phyloP scores from a whole-genome alignment of 1,284 basidiomycete species.

The Mycosarcoma maydis region DNA sequence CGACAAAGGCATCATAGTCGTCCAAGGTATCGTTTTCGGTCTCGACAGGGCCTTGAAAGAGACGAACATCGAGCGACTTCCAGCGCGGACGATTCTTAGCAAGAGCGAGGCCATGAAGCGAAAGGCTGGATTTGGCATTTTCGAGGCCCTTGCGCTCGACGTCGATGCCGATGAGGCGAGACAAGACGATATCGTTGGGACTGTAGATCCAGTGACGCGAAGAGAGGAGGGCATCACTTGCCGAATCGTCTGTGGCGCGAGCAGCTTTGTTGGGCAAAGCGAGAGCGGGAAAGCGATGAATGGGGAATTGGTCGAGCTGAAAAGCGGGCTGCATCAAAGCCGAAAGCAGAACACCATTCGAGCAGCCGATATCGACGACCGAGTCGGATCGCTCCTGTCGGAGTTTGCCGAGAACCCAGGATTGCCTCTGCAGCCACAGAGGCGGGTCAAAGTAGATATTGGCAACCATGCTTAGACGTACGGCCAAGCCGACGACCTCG shows the following conservation, averaged over 20 bases:
- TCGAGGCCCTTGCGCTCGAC: slow-evolving; percentile 50
- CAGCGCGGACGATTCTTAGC: slow-evolving; percentile 42
- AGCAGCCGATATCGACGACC: slow-evolving; percentile 51
- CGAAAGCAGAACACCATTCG: slow-evolving; percentile 46
- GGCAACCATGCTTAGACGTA: slow-evolving; percentile 25
- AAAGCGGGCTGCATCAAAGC: slow-evolving; percentile 49
- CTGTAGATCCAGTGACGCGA: slow-evolving; percentile 46
- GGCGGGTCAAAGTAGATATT: slow-evolving; percentile 51
- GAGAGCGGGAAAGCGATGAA: slow-evolving; percentile 46
- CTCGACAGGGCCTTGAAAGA: slow-evolving; percentile 77
- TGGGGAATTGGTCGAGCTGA: slow-evolving; percentile 48
- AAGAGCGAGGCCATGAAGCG: slow-evolving; percentile 42
- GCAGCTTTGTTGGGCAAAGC: slow-evolving; percentile 7
- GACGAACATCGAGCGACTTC: slow-evolving; percentile 48
- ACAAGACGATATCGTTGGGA: slow-evolving; percentile 42
- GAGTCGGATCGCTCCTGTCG: slow-evolving; percentile 41
- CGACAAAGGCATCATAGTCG: slow-evolving; percentile 82
- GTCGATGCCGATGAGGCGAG: slow-evolving; percentile 45
- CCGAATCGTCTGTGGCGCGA: slow-evolving; percentile 6
- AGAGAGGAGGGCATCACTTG: slow-evolving; percentile 24
- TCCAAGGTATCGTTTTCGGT: slow-evolving; percentile 78
- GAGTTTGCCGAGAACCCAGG: slow-evolving; percentile 43
- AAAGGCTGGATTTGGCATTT: slow-evolving; percentile 43
- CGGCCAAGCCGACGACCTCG: no score
- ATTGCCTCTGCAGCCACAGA: slow-evolving; percentile 50